Evolutionary conservation across 352 stramenopile genomes (phyloP).

Genomic region (Phytophthora sojae): DNA sequence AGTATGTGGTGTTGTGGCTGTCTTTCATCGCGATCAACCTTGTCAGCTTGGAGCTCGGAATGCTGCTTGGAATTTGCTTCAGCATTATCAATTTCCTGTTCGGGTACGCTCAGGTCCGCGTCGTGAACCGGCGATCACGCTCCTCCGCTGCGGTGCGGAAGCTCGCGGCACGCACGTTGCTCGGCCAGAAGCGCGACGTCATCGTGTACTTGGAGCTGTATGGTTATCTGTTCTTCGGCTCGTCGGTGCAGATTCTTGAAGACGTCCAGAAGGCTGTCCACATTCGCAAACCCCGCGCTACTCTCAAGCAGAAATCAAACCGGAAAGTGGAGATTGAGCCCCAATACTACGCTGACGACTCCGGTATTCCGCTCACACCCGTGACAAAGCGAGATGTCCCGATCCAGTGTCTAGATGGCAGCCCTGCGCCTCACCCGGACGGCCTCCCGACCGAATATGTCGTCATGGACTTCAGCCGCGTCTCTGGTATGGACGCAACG

Average conservation of each 20-base stretch:
- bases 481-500: conserved; percentile 91
- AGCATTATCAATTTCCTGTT: conserved; percentile 89
- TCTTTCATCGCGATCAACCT: conserved; percentile 96
- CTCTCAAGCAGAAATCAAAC: conserved; percentile 28
- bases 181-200: conserved; percentile 71
- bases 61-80: conserved; percentile 92
- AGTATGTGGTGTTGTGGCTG: conserved; percentile 94
- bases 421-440: conserved; percentile 46
- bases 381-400: conserved; percentile 58
- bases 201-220: conserved; percentile 87
- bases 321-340: conserved; percentile 25
- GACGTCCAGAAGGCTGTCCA: conserved; percentile 83
- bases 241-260: conserved; percentile 82
- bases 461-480: conserved; percentile 90
- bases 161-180: conserved; percentile 63
- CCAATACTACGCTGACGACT: conserved; percentile 29
- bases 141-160: conserved; percentile 74
- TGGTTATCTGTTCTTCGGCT: conserved; percentile 89
- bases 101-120: conserved; percentile 77
- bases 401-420: conserved; percentile 81
- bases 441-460: conserved; percentile 82
- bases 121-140: conserved; percentile 68
- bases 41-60: conserved; percentile 96
- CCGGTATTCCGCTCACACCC: conserved; percentile 58
- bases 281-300: conserved; percentile 51